phyloP scores from a whole-genome alignment of 169 alveolate species.

The Plasmodium berghei region DNA sequence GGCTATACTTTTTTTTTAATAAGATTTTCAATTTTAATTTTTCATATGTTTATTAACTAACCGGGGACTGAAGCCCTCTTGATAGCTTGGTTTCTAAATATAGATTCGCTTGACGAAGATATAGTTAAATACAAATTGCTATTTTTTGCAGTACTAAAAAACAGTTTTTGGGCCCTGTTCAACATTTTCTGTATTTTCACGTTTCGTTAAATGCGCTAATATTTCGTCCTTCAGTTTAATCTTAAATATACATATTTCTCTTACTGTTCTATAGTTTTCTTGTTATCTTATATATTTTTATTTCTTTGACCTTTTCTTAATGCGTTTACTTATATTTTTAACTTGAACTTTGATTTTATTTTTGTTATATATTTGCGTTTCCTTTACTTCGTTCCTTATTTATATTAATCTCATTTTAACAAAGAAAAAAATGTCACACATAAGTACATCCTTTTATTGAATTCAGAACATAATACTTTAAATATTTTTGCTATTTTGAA shows the following conservation, averaged over 20 bases:
- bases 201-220: slow-evolving; percentile 3
- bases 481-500: slow-evolving; percentile 3
- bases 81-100: slow-evolving; percentile 65
- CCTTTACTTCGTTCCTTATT: background rate
- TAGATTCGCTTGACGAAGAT: slow-evolving; percentile 75
- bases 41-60: slow-evolving; percentile 6
- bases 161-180: slow-evolving; percentile 42
- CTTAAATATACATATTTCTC: slow-evolving; percentile 1
- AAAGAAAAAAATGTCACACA: background rate
- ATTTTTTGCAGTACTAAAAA: slow-evolving; percentile 69
- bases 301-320: background rate
- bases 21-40: background rate
- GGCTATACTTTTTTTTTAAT: background rate
- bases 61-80: slow-evolving; percentile 76
- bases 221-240: background rate
- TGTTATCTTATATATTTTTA: background rate
- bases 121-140: slow-evolving; percentile 63
- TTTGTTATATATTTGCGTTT: background rate
- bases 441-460: background rate
- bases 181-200: slow-evolving; percentile 48
- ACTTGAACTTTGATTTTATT: too few relatives aligned
- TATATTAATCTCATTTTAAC: background rate
- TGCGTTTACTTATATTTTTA: too few relatives aligned
- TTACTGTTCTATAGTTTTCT: slow-evolving; percentile 2
- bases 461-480: background rate